A percentile compares a stretch with the other conserved stretches of the same genome.
phyloP scores from a whole-genome alignment of 2,329 filamentous ascomycete species.

The Aspergillus aculeatinus region DNA sequence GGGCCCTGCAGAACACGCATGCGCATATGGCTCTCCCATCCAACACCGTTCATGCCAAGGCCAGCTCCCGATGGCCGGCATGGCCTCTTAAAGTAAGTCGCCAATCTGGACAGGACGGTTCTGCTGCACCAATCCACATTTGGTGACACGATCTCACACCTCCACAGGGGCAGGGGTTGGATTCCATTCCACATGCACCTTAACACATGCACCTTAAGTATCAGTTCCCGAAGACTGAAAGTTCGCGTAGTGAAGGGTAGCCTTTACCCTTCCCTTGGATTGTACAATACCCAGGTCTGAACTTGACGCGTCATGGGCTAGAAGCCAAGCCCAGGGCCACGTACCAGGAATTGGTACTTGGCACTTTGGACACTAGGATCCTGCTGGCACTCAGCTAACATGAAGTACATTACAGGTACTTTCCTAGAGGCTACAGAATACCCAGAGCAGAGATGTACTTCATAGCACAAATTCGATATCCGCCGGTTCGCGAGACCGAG shows the following conservation, averaged over 20 bases:
- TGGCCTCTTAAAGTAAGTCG: not conserved
- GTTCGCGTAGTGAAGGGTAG: no score
- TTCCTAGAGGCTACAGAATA: not conserved
- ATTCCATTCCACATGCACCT: not conserved
- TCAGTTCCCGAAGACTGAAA: not conserved
- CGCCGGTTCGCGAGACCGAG: not conserved
- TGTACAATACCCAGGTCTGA: no score
- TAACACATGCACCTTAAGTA: not conserved
- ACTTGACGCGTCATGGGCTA: no score
- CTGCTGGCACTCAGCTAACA: not conserved
- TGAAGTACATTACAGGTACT: not conserved
- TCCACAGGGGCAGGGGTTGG: not conserved
- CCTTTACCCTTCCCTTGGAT: no score
- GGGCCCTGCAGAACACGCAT: not conserved
- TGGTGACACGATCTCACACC: not conserved
- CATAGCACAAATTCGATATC: not conserved
- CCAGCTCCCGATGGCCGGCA: not conserved
- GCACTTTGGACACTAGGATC: not conserved
- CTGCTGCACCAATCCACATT: not conserved
- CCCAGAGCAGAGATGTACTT: not conserved
- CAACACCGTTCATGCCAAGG: not conserved
- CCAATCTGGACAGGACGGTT: not conserved
- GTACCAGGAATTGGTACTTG: not conserved
- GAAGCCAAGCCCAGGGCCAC: not conserved
- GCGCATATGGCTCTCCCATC: not conserved